Evolutionary conservation across 2,329 filamentous ascomycete genomes (phyloP), one percentile per base, ranked within the genome.

Genomic region (Phoma sp.): DNA sequence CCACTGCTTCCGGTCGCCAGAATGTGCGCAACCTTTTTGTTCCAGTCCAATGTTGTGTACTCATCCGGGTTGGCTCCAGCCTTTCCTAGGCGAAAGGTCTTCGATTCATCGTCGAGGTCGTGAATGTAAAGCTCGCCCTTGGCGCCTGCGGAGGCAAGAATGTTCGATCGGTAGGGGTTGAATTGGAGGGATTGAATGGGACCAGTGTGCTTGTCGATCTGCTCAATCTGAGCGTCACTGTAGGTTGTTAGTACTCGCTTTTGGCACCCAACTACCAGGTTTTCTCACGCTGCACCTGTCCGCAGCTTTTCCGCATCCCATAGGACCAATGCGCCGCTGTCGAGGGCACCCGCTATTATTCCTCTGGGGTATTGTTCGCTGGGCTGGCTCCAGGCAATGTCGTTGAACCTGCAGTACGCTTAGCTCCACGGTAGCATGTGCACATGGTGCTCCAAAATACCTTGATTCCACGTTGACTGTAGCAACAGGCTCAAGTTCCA

Each of bases 51-150:
- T 63, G 93, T 96, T 69, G 98, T 95, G 61, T 98, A 91, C 67
- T 99, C 95, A 69, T 98, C 93, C 32, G 92, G 90, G 71, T 93
- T 89, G 60, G 92, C 93, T 34, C 91, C 91, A 30, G 90, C 85
- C 61, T 91, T 96, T 56, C 95, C 95, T 26, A 99, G 82, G 60
- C 93, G 87, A 78, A 96, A 96, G 5, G 93, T 91, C 72, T 90
- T 95, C 52, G 86, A 85, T 64, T 93, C 84, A 74, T 98, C 93
- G 77, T 96, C 92, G 65, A 98, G 81, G 71, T 99, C 93, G 81
- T 95, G 96, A 64, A 99, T 89, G 77, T 91, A 99, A 33, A 99
- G 87, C 78, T 99, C 95, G 72, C 95, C 95, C 78, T 97, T 97
- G 57, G 91, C 87, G 62, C 95, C 95, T 53, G 91, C 93, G 3